phyloP scores from a whole-genome alignment of 1,284 basidiomycete species.

The Pterulicium gracile region DNA sequence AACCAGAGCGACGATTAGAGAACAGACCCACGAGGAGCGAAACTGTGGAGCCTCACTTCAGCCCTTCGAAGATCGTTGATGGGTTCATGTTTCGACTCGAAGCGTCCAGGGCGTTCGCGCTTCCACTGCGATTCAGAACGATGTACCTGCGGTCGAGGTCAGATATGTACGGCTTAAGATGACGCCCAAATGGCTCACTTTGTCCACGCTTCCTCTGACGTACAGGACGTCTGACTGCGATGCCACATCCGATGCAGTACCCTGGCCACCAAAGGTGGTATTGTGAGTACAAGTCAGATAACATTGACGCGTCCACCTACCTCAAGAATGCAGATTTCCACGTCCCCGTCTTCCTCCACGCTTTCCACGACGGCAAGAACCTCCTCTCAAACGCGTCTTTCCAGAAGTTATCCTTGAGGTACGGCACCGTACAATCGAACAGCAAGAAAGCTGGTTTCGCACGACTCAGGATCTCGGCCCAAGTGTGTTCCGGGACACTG shows the following conservation, averaged over 20 bases:
- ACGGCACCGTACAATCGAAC: conserved; percentile 55
- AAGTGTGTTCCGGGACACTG: conserved; percentile 54
- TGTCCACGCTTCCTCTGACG: conserved; percentile 73
- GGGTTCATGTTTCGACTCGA: conserved; percentile 60
- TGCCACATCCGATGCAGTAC: conserved; percentile 54
- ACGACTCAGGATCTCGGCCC: conserved; percentile 57
- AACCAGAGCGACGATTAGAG: conserved; percentile 1
- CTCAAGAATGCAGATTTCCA: conserved; percentile 57
- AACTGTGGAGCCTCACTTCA: conserved; percentile 42
- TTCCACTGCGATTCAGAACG: conserved; percentile 60
- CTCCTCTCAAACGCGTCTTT: conserved; percentile 57
- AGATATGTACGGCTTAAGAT: conserved; percentile 6
- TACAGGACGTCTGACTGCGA: conserved; percentile 53
- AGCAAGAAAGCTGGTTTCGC: conserved; percentile 50
- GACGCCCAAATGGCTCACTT: conserved; percentile 33
- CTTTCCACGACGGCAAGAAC: conserved; percentile 62
- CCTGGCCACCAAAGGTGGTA: conserved; percentile 27
- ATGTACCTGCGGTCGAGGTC: conserved; percentile 41
- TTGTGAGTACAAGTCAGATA: conserved; percentile 2
- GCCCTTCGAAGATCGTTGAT: conserved; percentile 52
- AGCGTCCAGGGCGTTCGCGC: conserved; percentile 56
- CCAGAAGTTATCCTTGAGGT: conserved; percentile 54
- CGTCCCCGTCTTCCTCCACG: conserved; percentile 48
- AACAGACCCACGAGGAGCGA: background rate
- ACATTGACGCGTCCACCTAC: conserved; percentile 22